A percentile compares a stretch with the other conserved stretches of the same genome.
phyloP scores from a whole-genome alignment of 1,139 yeast species.

The Candida neerlandica region DNA sequence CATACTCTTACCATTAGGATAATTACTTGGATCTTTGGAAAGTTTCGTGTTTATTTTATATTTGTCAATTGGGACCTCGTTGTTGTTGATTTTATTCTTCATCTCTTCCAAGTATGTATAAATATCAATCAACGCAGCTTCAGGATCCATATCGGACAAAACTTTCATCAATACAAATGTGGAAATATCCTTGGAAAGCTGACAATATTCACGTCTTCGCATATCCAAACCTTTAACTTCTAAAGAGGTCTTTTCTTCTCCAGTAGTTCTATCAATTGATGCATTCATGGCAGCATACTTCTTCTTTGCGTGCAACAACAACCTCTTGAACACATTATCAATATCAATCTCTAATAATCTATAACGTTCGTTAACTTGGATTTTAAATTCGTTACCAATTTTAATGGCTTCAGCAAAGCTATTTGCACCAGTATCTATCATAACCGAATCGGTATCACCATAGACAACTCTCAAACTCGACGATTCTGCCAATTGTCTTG shows the following conservation, averaged over 20 bases:
- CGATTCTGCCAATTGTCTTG: constrained; percentile 89
- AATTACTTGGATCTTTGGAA: constrained; percentile 73
- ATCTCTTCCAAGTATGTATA: constrained; percentile 72
- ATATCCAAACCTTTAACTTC: constrained; percentile 97
- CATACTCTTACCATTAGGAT: constrained; percentile 80
- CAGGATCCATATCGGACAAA: constrained; percentile 75
- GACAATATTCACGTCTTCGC: constrained; percentile 96
- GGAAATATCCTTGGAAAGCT: constrained; percentile 86
- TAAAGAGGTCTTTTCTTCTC: constrained; percentile 54
- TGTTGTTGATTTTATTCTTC: constrained; percentile 57
- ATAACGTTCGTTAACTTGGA: constrained; percentile 85
- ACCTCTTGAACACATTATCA: constrained; percentile 86
- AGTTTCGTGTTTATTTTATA: constrained; percentile 73
- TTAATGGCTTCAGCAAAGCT: constrained; percentile 71
- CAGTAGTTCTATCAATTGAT: constrained; percentile 48
- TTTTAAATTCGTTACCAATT: constrained; percentile 84
- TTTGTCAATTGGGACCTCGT: constrained; percentile 65
- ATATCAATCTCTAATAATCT: constrained; percentile 88
- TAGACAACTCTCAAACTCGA: constrained; percentile 84
- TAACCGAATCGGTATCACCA: constrained; percentile 99
- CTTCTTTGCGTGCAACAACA: constrained; percentile 92
- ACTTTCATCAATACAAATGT: constrained; percentile 72
- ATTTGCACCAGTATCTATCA: constrained; percentile 90
- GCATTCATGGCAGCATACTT: constrained; percentile 92
- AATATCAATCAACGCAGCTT: constrained; percentile 70